Conservation (phyloP, 306 rosid genomes). For the Lupinus albus region DNA sequence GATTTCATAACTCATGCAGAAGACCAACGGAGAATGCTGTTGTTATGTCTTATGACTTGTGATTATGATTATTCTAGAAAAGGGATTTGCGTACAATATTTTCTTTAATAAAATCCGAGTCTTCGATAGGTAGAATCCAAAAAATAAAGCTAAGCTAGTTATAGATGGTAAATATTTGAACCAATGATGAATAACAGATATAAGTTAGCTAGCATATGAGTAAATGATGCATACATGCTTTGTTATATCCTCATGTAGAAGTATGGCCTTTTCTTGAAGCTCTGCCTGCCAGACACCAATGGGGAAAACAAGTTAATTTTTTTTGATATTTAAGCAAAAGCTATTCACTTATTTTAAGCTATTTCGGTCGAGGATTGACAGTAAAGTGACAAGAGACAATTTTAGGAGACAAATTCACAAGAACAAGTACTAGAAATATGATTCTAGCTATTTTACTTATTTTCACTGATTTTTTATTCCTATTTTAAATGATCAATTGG, state of each 20-base stretch:
- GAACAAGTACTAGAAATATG: slow-evolving; percentile 10
- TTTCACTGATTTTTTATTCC: slow-evolving; percentile 10
- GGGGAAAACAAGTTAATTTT: background rate
- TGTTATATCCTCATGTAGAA: slow-evolving; percentile 62
- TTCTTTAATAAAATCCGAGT: background rate
- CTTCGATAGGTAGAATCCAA: slow-evolving; percentile 18
- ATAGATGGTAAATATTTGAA: slow-evolving; percentile 19
- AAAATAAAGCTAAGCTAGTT: background rate
- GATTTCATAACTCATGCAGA: background rate
- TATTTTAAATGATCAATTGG: slow-evolving; percentile 1
- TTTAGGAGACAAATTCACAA: slow-evolving; percentile 21
- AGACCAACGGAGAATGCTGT: background rate
- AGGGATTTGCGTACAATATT: slow-evolving; percentile 7
- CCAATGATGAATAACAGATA: slow-evolving; percentile 2
- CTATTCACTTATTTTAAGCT: slow-evolving; percentile 7
- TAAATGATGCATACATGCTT: slow-evolving; percentile 57
- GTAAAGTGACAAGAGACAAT: slow-evolving; percentile 3
- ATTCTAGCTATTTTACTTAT: slow-evolving; percentile 3
- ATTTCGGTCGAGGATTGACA: slow-evolving; percentile 5
- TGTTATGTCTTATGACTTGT: no score
- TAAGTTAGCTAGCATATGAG: slow-evolving; percentile 20
- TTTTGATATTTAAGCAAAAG: slow-evolving; percentile 2
- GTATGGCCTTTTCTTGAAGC: slow-evolving; percentile 66
- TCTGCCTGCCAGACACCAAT: slow-evolving; percentile 53
- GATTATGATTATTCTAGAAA: slow-evolving; percentile 2